Percentiles rank a stretch among this genome's conserved stretches.
Evolutionary conservation across 2,329 filamentous ascomycete species (phyloP).

Genomic region (Grosmannia serpens): DNA sequence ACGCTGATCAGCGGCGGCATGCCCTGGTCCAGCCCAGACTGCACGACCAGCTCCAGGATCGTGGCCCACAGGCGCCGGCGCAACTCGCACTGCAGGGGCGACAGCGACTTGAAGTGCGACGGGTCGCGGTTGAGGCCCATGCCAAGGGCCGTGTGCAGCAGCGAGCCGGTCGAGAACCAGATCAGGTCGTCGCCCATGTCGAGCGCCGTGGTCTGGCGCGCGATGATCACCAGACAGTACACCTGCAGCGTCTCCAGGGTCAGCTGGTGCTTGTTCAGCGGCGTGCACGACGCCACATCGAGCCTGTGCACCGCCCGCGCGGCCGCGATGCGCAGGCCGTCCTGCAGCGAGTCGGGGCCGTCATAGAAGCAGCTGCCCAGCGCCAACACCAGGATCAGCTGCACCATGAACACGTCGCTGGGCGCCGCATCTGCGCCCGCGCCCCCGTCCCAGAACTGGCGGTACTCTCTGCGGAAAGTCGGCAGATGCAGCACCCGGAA

Average conservation of each 20-base stretch:
- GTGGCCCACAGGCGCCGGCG: constrained; percentile 45
- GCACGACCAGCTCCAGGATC: constrained; percentile 41
- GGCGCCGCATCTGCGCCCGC: constrained; percentile 9
- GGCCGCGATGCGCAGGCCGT: constrained; percentile 6
- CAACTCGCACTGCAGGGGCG: constrained; percentile 37
- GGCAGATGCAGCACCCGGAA: constrained; percentile 43
- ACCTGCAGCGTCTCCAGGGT: constrained; percentile 11
- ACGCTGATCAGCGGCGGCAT: constrained; percentile 34
- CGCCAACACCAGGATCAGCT: constrained; percentile 35
- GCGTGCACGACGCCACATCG: constrained; percentile 5
- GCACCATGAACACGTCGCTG: constrained; percentile 28
- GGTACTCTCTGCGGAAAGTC: constrained; percentile 40
- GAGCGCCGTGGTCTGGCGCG: constrained; percentile 24
- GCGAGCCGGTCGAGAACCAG: constrained; percentile 38
- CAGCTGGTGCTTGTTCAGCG: constrained; percentile 10
- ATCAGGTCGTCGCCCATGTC: constrained; percentile 32
- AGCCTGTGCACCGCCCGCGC: constrained; percentile 5
- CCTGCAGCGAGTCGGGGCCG: constrained; percentile 3
- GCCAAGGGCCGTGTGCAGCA: constrained; percentile 42
- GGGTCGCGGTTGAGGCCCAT: constrained; percentile 51
- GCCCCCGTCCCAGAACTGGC: constrained; percentile 29
- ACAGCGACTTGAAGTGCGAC: constrained; percentile 33
- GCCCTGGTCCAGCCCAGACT: constrained; percentile 38
- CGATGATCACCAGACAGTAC: constrained; percentile 10
- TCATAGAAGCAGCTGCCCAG: constrained; percentile 33